These are phyloP conservation scores for Brassica juncea DNA, from an alignment of 345 rosid genomes.

Conservation along the genomic window DNA sequence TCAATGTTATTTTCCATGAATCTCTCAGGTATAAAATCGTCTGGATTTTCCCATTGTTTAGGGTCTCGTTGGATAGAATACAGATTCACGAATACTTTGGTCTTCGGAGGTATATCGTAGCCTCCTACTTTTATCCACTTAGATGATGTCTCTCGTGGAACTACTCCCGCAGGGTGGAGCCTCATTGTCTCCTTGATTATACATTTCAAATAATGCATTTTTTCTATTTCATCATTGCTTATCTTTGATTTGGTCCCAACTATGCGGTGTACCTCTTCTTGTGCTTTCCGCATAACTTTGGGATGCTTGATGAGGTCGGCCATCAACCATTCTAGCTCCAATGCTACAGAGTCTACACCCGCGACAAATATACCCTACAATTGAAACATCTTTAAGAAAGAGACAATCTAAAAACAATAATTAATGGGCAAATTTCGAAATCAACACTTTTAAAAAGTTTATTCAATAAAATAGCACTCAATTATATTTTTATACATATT, in stretches of 20 bases:
- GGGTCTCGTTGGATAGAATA: slow-evolving; percentile 34
- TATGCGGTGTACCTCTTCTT: slow-evolving; percentile 36
- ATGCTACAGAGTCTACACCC: slow-evolving; percentile 31
- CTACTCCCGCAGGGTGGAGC: slow-evolving; percentile 30
- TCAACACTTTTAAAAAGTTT: neutral
- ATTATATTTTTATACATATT: no score
- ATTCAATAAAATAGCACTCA: no score
- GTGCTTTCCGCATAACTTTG: slow-evolving; percentile 24
- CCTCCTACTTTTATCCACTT: slow-evolving; percentile 21
- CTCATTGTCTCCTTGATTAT: slow-evolving; percentile 34
- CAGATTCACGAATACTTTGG: slow-evolving; percentile 32
- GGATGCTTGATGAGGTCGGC: slow-evolving; percentile 34
- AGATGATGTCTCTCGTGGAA: slow-evolving; percentile 22
- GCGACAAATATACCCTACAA: slow-evolving; percentile 36
- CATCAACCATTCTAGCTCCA: slow-evolving; percentile 35
- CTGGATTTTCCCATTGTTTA: slow-evolving; percentile 35
- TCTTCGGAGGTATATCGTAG: slow-evolving; percentile 32
- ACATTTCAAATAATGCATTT: slow-evolving; percentile 36
- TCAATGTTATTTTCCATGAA: slow-evolving; percentile 25
- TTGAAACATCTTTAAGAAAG: neutral
- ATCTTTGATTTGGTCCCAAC: slow-evolving; percentile 32
- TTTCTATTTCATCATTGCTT: slow-evolving; percentile 14
- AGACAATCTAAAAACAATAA: neutral
- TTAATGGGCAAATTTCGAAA: neutral
- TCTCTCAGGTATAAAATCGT: slow-evolving; percentile 37